A percentile compares a stretch with the other conserved stretches of the same genome.
Conservation (phyloP, 352 stramenopile genomes). For the Phytophthora hybrid region DNA sequence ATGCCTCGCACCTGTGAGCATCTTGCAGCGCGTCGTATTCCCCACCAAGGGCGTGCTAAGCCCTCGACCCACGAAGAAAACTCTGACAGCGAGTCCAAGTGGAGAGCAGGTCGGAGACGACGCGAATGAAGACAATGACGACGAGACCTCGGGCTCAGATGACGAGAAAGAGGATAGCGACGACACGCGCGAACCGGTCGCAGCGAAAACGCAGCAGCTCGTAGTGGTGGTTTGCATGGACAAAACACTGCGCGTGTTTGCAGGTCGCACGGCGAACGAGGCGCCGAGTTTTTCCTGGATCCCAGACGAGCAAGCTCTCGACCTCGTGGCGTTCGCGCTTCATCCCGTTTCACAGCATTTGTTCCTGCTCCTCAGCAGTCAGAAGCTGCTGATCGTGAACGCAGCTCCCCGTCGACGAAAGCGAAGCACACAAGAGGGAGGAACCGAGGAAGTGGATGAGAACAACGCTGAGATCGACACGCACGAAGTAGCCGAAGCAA, state of each 20-base stretch:
- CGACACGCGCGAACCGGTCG: neutral
- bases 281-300: constrained; percentile 77
- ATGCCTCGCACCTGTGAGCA: constrained; percentile 60
- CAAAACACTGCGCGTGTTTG: constrained; percentile 73
- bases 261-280: constrained; percentile 55
- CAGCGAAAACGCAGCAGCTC: constrained; percentile 41
- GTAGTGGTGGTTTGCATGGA: constrained; percentile 71
- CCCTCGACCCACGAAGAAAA: neutral
- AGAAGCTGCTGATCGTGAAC: constrained; percentile 64
- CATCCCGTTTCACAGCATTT: constrained; percentile 57
- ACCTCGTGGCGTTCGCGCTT: constrained; percentile 71
- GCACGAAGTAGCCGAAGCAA: constrained; percentile 26
- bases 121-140: neutral
- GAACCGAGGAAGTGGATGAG: neutral
- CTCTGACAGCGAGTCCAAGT: neutral
- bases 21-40: constrained; percentile 61
- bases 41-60: constrained; percentile 17
- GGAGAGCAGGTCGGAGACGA: constrained; percentile 8
- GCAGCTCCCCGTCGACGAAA: constrained; percentile 27
- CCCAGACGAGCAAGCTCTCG: constrained; percentile 64
- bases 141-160: constrained; percentile 24
- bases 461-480: constrained; percentile 12
- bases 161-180: constrained; percentile 26
- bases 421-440: neutral
- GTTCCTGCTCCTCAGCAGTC: constrained; percentile 66